Percentiles rank a stretch among this genome's conserved stretches.
phyloP scores from a whole-genome alignment of 495 filamentous ascomycete genomes.

The Penicillium antarcticum region DNA sequence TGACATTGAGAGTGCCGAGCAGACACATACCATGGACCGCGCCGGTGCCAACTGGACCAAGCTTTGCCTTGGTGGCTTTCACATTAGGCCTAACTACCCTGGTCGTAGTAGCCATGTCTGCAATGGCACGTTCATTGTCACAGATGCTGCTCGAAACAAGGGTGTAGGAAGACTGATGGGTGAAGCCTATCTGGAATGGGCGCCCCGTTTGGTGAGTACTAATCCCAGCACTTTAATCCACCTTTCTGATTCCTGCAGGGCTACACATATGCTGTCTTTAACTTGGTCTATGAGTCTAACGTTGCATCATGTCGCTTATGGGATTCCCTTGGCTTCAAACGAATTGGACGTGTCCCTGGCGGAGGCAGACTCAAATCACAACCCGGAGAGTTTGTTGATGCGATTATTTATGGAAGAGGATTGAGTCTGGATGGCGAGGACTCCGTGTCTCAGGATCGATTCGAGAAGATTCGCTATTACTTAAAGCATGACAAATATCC shows the following conservation, averaged over 20 bases:
- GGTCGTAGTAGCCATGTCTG: slow-evolving; percentile 94
- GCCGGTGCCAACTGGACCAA: slow-evolving; percentile 73
- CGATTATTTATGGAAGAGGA: slow-evolving; percentile 94
- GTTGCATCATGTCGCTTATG: slow-evolving; percentile 92
- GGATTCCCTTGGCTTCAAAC: slow-evolving; percentile 97
- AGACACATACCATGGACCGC: slow-evolving; percentile 52
- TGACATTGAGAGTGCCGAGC: slow-evolving; percentile 63
- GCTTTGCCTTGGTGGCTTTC: slow-evolving; percentile 89
- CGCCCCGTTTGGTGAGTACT: slow-evolving; percentile 70
- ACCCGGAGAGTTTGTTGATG: slow-evolving; percentile 80
- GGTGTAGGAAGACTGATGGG: slow-evolving; percentile 93
- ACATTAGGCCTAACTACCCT: slow-evolving; percentile 96
- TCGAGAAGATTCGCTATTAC: slow-evolving; percentile 98
- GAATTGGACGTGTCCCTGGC: slow-evolving; percentile 87
- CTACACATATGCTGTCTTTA: slow-evolving; percentile 96
- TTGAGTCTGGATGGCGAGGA: slow-evolving; percentile 76
- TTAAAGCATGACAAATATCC: slow-evolving; percentile 94
- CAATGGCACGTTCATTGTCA: slow-evolving; percentile 93
- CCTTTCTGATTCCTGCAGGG: slow-evolving; percentile 46
- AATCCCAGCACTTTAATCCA: background rate
- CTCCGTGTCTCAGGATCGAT: slow-evolving; percentile 91
- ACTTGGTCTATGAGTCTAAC: slow-evolving; percentile 97
- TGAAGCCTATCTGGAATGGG: slow-evolving; percentile 92
- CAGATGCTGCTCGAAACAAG: slow-evolving; percentile 80
- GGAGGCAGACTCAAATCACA: slow-evolving; percentile 81